Base-by-base conservation (phyloP, 805 yeast genomes). In the Starmerella lactis-condensi region DNA sequence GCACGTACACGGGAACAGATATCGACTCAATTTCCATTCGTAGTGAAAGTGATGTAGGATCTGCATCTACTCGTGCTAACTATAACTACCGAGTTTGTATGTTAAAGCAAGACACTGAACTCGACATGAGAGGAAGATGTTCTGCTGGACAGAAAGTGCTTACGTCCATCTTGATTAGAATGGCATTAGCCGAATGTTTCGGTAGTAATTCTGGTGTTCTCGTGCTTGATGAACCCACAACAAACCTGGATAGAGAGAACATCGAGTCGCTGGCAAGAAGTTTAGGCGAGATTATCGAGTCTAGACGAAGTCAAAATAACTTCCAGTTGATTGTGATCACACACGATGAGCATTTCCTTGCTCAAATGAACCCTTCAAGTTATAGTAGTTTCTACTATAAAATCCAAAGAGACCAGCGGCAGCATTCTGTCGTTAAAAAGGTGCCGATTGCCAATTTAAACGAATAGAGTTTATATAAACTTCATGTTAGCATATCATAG, bases 61-160 rank as follows among this genome's bases (percentile, higher is more conserved):
- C 68, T 25, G 16, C 33, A n/a, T 28, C 38, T 3, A 21, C 34
- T 11, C 58, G 91, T 35, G 37, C 41, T 4, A 68, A 89, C 1
- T 85, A 83, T 51, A 83, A 85, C 49, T 85, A 85, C 48, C 61
- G 95, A 23, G 95, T 89, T 13, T 93, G 83, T 15, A 89, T 89
- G 98, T 72, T 72, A 36, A 89, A 89, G 50, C 79, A 76, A 46
- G 85, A 77, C 36, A 76, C 73, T 1, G 96, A 89, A 51, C 58
- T 89, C 29, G 99, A 89, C 49, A 89, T 89, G 99, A 66, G 99
- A 39, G 99, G 98, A 0, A 59, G 98, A 35, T 89, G 99, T 51
- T 79, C 94, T 2, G 96, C 98, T 0, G 99, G 99, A 0, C 99
- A 89, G 53, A 79, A 82, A 46, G 95, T 89, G 4, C 55, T 89